Evolutionary conservation across 805 yeast genomes (phyloP).

Genomic region (Wickerhamomyces canadensis): DNA sequence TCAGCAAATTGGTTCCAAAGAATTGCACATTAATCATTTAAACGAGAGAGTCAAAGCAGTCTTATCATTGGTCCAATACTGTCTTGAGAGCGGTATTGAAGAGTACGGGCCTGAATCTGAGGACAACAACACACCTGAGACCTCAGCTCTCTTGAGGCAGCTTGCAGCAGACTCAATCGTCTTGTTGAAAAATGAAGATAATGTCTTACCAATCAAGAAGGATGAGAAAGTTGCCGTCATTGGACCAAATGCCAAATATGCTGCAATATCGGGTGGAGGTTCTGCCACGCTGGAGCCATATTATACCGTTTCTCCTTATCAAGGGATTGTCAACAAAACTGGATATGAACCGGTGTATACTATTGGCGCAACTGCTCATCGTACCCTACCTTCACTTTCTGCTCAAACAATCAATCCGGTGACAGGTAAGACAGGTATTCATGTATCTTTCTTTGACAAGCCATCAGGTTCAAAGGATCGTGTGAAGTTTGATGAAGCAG

Average conservation of each 20-base stretch:
- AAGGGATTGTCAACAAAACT: slow-evolving; percentile 33
- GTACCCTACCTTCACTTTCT: slow-evolving; percentile 24
- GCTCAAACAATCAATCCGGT: slow-evolving; percentile 3
- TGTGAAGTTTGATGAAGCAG: too few species aligned
- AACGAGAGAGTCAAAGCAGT: slow-evolving; percentile 42
- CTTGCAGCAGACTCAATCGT: slow-evolving; percentile 50
- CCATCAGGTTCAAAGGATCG: too few species aligned
- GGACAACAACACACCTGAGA: slow-evolving; percentile 38
- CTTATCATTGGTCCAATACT: slow-evolving; percentile 38
- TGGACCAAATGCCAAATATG: slow-evolving; percentile 52
- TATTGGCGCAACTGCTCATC: slow-evolving; percentile 27
- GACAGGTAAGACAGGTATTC: too few species aligned
- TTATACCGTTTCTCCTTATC: slow-evolving; percentile 42
- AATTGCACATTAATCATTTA: slow-evolving; percentile 32
- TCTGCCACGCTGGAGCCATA: slow-evolving; percentile 48
- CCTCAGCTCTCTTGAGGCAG: slow-evolving; percentile 32
- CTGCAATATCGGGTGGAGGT: slow-evolving; percentile 57
- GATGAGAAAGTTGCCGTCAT: slow-evolving; percentile 41
- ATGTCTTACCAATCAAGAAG: slow-evolving; percentile 42
- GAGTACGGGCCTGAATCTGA: slow-evolving; percentile 31
- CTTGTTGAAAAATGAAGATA: slow-evolving; percentile 46
- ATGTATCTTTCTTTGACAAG: too few species aligned
- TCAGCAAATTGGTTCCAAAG: slow-evolving; percentile 36
- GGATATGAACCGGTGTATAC: slow-evolving; percentile 19
- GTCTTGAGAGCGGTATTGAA: slow-evolving; percentile 34